Conservation (phyloP, 371 early-diverging fungal species). For the Dinochytrium kinnereticum region DNA sequence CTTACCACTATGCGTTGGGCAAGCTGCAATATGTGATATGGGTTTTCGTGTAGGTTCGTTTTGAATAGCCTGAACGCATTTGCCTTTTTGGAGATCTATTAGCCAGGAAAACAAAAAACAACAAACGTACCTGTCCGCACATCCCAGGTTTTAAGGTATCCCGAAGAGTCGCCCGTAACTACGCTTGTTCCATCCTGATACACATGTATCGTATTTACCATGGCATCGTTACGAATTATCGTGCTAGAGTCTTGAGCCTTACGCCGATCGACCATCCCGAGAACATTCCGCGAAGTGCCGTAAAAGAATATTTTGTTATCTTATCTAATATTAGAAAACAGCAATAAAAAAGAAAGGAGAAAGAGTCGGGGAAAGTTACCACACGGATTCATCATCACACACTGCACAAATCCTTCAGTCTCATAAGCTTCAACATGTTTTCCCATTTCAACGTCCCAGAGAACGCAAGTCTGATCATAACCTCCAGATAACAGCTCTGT, state of each 20-base stretch:
- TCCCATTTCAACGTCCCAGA: conserved; percentile 81
- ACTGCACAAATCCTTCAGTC: conserved; percentile 84
- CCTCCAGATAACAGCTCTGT: conserved; percentile 76
- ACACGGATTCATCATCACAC: conserved; percentile 78
- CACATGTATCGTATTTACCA: conserved; percentile 80
- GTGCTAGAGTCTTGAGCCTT: conserved; percentile 50
- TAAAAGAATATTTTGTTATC: conserved; percentile 76
- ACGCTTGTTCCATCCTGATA: conserved; percentile 76
- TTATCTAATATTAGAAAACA: conserved; percentile 27
- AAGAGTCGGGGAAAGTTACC: conserved; percentile 56
- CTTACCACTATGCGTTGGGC: conserved; percentile 36
- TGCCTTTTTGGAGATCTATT: conserved; percentile 36
- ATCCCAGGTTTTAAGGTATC: conserved; percentile 85
- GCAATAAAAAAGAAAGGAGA: background rate
- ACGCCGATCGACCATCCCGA: conserved; percentile 74
- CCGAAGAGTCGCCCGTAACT: conserved; percentile 79
- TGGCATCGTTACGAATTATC: conserved; percentile 69
- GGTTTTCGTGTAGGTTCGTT: conserved; percentile 76
- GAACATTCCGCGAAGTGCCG: conserved; percentile 78
- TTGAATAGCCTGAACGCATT: conserved; percentile 61
- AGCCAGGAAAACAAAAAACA: background rate
- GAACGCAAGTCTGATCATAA: conserved; percentile 83
- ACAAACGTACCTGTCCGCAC: conserved; percentile 65
- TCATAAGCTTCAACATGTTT: conserved; percentile 70
- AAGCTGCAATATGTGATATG: conserved; percentile 77